These are phyloP conservation scores for Aegilops umbellulata DNA, from an alignment of 176 grass and related monocot species.

Conservation along the genomic window DNA sequence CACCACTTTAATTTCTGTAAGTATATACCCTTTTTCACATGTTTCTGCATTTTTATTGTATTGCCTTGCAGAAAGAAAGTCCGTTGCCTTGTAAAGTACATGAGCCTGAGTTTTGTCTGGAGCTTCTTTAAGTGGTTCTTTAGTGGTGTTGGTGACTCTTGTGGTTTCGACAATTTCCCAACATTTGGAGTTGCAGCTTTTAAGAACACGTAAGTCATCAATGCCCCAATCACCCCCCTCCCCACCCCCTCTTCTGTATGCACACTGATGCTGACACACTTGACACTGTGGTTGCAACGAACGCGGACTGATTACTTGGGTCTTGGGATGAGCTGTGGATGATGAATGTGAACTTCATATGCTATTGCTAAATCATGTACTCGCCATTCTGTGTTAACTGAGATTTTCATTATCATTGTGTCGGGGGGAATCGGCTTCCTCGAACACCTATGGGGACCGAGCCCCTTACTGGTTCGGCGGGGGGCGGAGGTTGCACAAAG, in stretches of 20 bases:
- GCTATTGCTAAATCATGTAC: not conserved
- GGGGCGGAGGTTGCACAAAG: too few species aligned
- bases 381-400: not conserved
- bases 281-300: not conserved
- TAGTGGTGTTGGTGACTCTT: constrained; percentile 47
- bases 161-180: constrained; percentile 50
- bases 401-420: not conserved
- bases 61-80: constrained; percentile 44
- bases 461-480: too few species aligned
- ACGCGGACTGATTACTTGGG: not conserved
- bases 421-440: too few species aligned
- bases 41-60: not conserved
- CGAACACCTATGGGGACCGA: too few species aligned
- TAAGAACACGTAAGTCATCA: constrained; percentile 25
- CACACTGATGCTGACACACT: not conserved
- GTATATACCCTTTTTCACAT: not conserved
- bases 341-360: not conserved
- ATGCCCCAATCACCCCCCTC: not conserved
- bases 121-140: constrained; percentile 59
- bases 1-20: not conserved
- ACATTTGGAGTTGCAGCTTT: constrained; percentile 47
- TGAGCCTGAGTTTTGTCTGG: constrained; percentile 48
- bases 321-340: not conserved
- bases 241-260: not conserved
- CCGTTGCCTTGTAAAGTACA: constrained; percentile 46